Conservation (phyloP, 2,329 filamentous ascomycete species). For the Pseudocercospora cruenta region DNA sequence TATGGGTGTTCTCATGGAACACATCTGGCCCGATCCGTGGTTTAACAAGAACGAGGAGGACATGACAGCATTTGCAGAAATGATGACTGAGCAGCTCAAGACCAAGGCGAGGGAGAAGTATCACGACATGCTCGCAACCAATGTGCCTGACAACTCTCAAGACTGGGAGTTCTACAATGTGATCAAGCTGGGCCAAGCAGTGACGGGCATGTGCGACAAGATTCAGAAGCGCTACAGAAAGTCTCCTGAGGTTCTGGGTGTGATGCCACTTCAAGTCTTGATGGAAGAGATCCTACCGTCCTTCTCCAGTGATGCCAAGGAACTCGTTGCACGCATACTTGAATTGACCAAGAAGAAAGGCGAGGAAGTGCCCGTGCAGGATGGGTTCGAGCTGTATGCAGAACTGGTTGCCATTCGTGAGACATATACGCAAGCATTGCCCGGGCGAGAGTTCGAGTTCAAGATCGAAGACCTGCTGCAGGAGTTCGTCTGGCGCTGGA, state of each 20-base stretch:
- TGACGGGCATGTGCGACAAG: slow-evolving; percentile 81
- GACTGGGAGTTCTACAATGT: slow-evolving; percentile 92
- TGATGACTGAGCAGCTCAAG: slow-evolving; percentile 72
- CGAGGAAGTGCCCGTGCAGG: slow-evolving; percentile 80
- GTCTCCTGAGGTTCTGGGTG: slow-evolving; percentile 83
- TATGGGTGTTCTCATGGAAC: slow-evolving; percentile 78
- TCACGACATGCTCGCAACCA: slow-evolving; percentile 73
- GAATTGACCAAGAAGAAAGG: slow-evolving; percentile 69
- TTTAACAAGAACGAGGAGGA: slow-evolving; percentile 75
- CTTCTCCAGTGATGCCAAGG: slow-evolving; percentile 86
- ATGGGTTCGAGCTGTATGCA: slow-evolving; percentile 91
- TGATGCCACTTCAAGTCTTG: slow-evolving; percentile 69
- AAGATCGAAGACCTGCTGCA: slow-evolving; percentile 83
- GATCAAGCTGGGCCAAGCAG: slow-evolving; percentile 82
- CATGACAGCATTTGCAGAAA: slow-evolving; percentile 69
- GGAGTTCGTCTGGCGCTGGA: slow-evolving; percentile 96
- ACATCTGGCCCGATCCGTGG: slow-evolving; percentile 76
- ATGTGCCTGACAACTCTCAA: slow-evolving; percentile 78
- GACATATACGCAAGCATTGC: slow-evolving; percentile 76
- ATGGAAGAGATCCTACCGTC: slow-evolving; percentile 83
- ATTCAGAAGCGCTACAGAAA: slow-evolving; percentile 92
- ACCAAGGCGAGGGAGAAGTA: slow-evolving; percentile 80
- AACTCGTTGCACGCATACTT: slow-evolving; percentile 81
- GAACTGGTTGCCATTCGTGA: slow-evolving; percentile 82
- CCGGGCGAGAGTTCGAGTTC: slow-evolving; percentile 76